A percentile compares a stretch with the other conserved stretches of the same genome.
phyloP scores from a whole-genome alignment of 495 filamentous ascomycete genomes.

The Penicillium coffeae region DNA sequence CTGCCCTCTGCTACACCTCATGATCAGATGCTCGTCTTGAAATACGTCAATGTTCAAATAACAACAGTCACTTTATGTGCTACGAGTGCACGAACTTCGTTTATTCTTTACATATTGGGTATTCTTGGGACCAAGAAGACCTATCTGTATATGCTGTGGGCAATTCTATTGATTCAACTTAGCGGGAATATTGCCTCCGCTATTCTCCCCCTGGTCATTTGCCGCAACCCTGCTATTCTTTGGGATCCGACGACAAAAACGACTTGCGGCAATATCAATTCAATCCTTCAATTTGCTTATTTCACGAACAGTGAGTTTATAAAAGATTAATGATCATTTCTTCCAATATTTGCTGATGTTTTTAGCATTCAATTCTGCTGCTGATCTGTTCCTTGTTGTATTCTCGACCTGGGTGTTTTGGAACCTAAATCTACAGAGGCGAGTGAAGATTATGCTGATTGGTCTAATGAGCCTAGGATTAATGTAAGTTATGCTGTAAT shows the following conservation, averaged over 20 bases:
- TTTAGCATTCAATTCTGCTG: slow-evolving; percentile 38
- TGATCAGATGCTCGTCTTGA: slow-evolving; percentile 22
- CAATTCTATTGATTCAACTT: slow-evolving; percentile 23
- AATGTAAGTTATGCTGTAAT: slow-evolving; percentile 20
- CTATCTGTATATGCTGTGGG: slow-evolving; percentile 26
- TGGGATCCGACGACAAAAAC: slow-evolving; percentile 26
- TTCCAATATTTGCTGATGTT: not conserved
- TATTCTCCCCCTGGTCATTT: slow-evolving; percentile 30
- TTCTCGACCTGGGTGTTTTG: slow-evolving; percentile 43
- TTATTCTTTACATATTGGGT: slow-evolving; percentile 30
- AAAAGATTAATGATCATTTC: not conserved
- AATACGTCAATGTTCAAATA: slow-evolving; percentile 29
- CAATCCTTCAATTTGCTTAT: slow-evolving; percentile 32
- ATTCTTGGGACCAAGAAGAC: slow-evolving; percentile 27
- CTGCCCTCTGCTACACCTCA: slow-evolving; percentile 2
- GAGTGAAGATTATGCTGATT: slow-evolving; percentile 39
- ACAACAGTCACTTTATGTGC: slow-evolving; percentile 33
- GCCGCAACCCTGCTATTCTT: slow-evolving; percentile 19
- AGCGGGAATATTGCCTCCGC: slow-evolving; percentile 27
- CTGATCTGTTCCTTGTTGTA: slow-evolving; percentile 39
- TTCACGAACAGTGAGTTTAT: slow-evolving; percentile 30
- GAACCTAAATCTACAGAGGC: slow-evolving; percentile 38
- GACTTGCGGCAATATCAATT: slow-evolving; percentile 19
- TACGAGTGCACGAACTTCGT: slow-evolving; percentile 30
- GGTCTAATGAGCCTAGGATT: slow-evolving; percentile 38